These are phyloP conservation scores for Neurospora tetrasperma DNA, from an alignment of 495 filamentous ascomycete species.

Conservation along the genomic window DNA sequence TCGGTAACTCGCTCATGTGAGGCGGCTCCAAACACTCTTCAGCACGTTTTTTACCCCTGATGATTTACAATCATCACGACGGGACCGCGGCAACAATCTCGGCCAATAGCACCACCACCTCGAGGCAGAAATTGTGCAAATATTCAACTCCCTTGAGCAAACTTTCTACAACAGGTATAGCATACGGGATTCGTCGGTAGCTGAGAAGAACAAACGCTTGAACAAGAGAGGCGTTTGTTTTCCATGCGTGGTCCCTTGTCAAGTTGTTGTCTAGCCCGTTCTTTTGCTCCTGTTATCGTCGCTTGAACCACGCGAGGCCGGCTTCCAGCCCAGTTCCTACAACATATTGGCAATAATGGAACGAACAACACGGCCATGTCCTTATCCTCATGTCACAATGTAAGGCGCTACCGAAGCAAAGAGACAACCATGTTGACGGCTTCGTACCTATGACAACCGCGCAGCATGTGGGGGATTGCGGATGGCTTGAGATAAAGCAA, in stretches of 20 bases:
- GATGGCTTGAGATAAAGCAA: neutral
- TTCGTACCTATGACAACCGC: neutral
- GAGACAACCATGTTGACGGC: neutral
- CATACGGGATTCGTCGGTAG: neutral
- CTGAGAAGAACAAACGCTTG: neutral
- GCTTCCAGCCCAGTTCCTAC: neutral
- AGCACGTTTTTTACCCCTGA: neutral
- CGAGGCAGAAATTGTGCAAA: neutral
- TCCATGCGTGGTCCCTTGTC: neutral
- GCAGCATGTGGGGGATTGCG: neutral
- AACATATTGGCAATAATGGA: neutral
- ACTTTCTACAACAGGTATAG: neutral
- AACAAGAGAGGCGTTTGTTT: neutral
- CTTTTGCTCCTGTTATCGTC: neutral
- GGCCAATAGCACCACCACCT: neutral
- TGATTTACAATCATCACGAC: neutral
- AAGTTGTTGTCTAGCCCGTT: neutral
- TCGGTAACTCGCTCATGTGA: neutral
- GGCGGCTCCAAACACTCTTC: neutral
- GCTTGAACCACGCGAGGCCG: neutral
- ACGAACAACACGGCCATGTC: neutral
- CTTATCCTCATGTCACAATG: neutral
- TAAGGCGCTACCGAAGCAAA: neutral
- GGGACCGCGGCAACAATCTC: neutral
- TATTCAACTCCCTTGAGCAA: neutral